Evolutionary conservation across 164 flowering plant species (phyloP).

Genomic region (Cinnamomum chago): DNA sequence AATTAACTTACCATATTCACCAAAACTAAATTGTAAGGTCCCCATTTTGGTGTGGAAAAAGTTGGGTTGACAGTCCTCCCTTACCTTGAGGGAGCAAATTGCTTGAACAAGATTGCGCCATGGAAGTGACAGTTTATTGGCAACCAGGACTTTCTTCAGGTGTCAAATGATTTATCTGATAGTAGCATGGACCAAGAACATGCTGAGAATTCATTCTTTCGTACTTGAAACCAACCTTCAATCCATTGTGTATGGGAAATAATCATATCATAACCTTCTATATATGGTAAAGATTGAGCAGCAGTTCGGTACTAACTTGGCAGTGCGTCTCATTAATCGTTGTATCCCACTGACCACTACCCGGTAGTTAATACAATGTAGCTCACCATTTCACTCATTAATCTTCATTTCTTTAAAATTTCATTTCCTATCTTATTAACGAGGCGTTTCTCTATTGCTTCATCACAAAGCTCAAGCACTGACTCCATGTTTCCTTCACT

Average conservation of each 20-base stretch:
- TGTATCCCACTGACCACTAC: neutral
- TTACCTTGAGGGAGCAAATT: slow-evolving; percentile 5
- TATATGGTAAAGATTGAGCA: neutral
- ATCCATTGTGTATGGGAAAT: neutral
- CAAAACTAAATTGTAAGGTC: neutral
- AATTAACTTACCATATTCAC: neutral
- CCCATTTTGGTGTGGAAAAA: neutral
- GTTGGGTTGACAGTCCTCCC: neutral
- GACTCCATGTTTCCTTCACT: slow-evolving; percentile 23
- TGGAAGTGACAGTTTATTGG: neutral
- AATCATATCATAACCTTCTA: neutral
- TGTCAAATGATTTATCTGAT: neutral
- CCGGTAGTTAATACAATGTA: neutral
- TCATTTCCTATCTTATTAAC: slow-evolving; percentile 13
- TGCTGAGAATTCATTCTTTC: neutral
- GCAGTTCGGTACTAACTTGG: neutral
- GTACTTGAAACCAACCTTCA: neutral
- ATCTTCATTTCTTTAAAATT: neutral
- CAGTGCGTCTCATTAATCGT: neutral
- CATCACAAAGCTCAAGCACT: slow-evolving; percentile 34
- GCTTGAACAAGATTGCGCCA: neutral
- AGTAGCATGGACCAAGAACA: neutral
- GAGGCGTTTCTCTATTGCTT: slow-evolving; percentile 26
- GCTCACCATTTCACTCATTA: neutral
- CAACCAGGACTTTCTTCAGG: neutral